Percentiles rank a stretch among this genome's conserved stretches.
phyloP scores from a whole-genome alignment of 129 eudicot species.

The Centaurea solstitialis region DNA sequence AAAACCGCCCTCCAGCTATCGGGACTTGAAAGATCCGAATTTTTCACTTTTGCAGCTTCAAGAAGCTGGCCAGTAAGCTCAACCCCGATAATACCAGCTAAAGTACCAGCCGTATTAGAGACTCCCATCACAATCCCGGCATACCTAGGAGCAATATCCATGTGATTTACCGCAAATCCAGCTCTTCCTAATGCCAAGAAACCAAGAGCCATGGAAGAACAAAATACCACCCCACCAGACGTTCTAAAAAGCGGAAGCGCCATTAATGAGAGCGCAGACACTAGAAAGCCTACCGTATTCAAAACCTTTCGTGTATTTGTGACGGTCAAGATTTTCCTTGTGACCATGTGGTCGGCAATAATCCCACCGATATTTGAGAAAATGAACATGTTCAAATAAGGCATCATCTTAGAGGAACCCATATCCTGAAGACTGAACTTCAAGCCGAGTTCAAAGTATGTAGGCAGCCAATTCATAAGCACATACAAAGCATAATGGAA shows the following conservation, averaged over 20 bases:
- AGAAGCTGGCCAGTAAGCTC: conserved; percentile 83
- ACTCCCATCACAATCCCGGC: conserved; percentile 94
- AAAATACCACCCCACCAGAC: conserved; percentile 59
- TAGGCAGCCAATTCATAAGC: conserved; percentile 88
- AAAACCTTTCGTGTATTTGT: conserved; percentile 68
- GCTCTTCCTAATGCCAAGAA: conserved; percentile 92
- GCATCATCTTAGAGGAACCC: conserved; percentile 88
- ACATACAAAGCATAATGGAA: conserved; percentile 82
- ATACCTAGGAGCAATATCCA: conserved; percentile 90
- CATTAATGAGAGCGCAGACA: conserved; percentile 65
- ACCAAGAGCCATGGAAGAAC: conserved; percentile 82
- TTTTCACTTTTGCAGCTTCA: conserved; percentile 74
- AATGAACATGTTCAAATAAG: conserved; percentile 74
- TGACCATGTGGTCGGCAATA: conserved; percentile 67
- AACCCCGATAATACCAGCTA: conserved; percentile 82
- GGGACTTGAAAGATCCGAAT: conserved; percentile 65
- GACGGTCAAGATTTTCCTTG: conserved; percentile 53
- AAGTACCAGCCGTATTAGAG: conserved; percentile 86
- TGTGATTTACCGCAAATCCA: conserved; percentile 93
- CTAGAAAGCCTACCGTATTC: conserved; percentile 67
- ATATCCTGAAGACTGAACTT: conserved; percentile 72
- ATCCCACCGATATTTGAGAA: conserved; percentile 86
- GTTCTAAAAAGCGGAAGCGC: conserved; percentile 65
- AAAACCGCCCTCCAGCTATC: conserved; percentile 87
- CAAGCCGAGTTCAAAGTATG: conserved; percentile 77